Base-by-base conservation (phyloP, 2,329 filamentous ascomycete species). In the Talaromyces sp. region DNA sequence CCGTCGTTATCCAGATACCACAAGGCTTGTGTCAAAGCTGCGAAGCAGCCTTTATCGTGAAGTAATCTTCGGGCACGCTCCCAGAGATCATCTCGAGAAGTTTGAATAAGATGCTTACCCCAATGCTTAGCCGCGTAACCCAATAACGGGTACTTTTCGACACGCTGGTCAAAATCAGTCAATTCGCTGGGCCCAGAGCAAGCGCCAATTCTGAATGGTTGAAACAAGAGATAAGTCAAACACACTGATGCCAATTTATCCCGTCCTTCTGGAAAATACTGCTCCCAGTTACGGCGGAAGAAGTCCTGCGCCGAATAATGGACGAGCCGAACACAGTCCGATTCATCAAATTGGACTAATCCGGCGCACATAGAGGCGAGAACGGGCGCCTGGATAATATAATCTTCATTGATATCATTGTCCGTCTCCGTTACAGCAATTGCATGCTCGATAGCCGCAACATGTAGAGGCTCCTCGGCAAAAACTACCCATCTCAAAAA, bases 401-500 rank as follows among this genome's bases (percentile, higher is more conserved):
- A 54, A 14, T 54, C 50, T 54, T 54, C 31, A 14, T 54, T 37
- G n/a, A 54, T 54, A 35, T 54, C 50, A 14, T 12, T 31, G 31
- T 54, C 50, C n/a, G 31, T 35, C 21, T 54, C 50, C n/a, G 50
- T 54, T 23, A 54, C 50, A 21, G 50, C 50, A 37, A 54, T 54
- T 16, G 50, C 50, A 37, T 54, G 50, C 28, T 54, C 50, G 50
- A 54, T 54, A 37, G 50, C 50, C 28, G 8, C 31, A 54, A 54
- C 50, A 35, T 54, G 50, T 14, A 54, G 37, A 7, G 50, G 50
- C 50, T 54, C 50, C 11, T 54, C 50, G 35, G 50, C 50, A 23
- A 54, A 54, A n/a, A 54, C 50, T 54, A 54, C 50, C 50, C 50
- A 54, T 54, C 50, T 35, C 31, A 54, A 54, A 37, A 54, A 35